phyloP scores from a whole-genome alignment of 768 basidiomycete genomes.

The Phanerochaete carnosa region DNA sequence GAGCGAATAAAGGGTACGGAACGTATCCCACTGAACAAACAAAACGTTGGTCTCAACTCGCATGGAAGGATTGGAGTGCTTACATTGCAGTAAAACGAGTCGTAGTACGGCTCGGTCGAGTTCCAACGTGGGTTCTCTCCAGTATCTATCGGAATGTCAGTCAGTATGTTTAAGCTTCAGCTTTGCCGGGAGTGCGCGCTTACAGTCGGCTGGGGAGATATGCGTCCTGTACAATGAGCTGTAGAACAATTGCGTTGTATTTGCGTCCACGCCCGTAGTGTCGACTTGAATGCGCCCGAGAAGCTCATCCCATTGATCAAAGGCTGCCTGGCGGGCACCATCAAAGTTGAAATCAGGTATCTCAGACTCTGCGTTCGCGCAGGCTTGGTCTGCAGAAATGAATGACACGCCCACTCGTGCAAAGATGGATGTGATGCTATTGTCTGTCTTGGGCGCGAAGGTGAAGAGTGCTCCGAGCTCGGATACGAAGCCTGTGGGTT shows the following conservation, averaged over 20 bases:
- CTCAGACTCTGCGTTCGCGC: slow-evolving; percentile 56
- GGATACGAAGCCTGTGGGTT: slow-evolving; percentile 39
- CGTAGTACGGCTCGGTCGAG: slow-evolving; percentile 62
- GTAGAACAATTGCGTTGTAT: slow-evolving; percentile 55
- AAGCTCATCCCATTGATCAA: slow-evolving; percentile 55
- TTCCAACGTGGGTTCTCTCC: slow-evolving; percentile 65
- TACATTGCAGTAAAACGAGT: slow-evolving; percentile 68
- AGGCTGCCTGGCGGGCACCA: slow-evolving; percentile 37
- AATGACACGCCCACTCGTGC: slow-evolving; percentile 66
- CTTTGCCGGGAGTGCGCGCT: slow-evolving; percentile 19
- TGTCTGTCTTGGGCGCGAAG: slow-evolving; percentile 39
- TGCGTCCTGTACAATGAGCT: slow-evolving; percentile 64
- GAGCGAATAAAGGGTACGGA: slow-evolving; percentile 57
- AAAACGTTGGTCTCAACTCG: neutral
- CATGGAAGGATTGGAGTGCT: slow-evolving; percentile 12
- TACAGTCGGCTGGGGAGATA: slow-evolving; percentile 64
- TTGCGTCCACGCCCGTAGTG: slow-evolving; percentile 40
- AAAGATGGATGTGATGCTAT: slow-evolving; percentile 41
- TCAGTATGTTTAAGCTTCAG: neutral
- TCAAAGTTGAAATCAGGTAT: slow-evolving; percentile 58
- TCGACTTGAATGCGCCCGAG: slow-evolving; percentile 54
- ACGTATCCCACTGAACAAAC: slow-evolving; percentile 58
- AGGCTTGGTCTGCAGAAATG: slow-evolving; percentile 58
- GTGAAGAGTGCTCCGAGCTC: slow-evolving; percentile 53
- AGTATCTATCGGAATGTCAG: slow-evolving; percentile 37